phyloP scores from a whole-genome alignment of 331 rosid species.

The Acacia concinna region DNA sequence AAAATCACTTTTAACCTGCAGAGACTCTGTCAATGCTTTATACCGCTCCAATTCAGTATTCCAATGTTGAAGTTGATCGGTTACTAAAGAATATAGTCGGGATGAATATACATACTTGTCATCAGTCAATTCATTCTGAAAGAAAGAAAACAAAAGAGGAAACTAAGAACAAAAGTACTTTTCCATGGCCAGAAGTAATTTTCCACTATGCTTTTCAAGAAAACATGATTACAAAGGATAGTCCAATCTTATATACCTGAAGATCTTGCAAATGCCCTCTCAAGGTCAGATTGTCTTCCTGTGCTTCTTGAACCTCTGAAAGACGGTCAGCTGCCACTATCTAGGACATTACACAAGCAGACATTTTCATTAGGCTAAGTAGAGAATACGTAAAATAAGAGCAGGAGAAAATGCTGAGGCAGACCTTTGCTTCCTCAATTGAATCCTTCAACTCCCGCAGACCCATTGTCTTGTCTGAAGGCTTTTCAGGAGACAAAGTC shows the following conservation, averaged over 20 bases:
- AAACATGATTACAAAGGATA: conserved; percentile 22
- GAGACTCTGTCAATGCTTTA: conserved; percentile 62
- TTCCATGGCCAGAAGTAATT: neutral
- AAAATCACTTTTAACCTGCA: conserved; percentile 62
- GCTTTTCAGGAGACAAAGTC: conserved; percentile 78
- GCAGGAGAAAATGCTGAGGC: conserved; percentile 24
- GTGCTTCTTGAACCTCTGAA: conserved; percentile 80
- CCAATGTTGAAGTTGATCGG: conserved; percentile 97
- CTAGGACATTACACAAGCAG: conserved; percentile 45
- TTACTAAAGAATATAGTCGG: conserved; percentile 61
- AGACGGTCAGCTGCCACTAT: conserved; percentile 77
- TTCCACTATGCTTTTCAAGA: conserved; percentile 21
- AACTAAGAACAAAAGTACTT: conserved; percentile 24
- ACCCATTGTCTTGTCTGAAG: conserved; percentile 64
- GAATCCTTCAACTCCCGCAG: conserved; percentile 83
- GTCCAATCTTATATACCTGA: conserved; percentile 58
- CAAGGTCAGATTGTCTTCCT: conserved; percentile 62
- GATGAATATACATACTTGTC: conserved; percentile 78
- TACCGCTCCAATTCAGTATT: conserved; percentile 66
- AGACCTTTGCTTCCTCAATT: conserved; percentile 90
- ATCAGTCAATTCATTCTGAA: conserved; percentile 79
- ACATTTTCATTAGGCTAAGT: conserved; percentile 27
- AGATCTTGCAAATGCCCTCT: conserved; percentile 76
- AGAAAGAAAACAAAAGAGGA: neutral
- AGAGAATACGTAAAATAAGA: conserved; percentile 19